Conservation (phyloP, 306 rosid species). For the Lablab purpureus region DNA sequence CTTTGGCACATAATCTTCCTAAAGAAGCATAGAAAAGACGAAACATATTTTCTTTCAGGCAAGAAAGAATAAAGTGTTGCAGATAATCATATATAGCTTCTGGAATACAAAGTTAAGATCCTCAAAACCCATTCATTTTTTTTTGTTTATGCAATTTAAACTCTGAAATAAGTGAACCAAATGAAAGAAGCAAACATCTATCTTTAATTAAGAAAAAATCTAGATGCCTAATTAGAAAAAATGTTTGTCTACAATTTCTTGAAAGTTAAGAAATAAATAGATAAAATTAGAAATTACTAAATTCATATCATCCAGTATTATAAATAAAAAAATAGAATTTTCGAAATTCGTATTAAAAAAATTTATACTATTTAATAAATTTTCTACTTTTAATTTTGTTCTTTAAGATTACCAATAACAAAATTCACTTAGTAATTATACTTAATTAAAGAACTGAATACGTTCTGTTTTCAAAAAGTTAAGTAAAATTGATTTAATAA, state of each 20-base stretch:
- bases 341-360: too few relatives aligned
- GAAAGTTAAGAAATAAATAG: not conserved
- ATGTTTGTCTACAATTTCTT: not conserved
- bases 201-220: not conserved
- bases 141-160: not conserved
- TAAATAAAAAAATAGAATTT: not conserved
- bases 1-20: constrained; percentile 33
- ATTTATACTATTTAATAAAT: too few relatives aligned
- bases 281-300: too few relatives aligned
- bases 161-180: not conserved
- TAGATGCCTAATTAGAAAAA: not conserved
- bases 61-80: constrained; percentile 52
- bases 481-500: not conserved
- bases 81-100: constrained; percentile 15
- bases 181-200: not conserved
- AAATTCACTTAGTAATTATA: not conserved
- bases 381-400: not conserved
- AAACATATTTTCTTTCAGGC: constrained; percentile 40
- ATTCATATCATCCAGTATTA: too few relatives aligned
- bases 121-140: not conserved
- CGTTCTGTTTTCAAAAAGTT: not conserved
- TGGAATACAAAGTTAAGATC: constrained; percentile 14
- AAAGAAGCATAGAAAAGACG: constrained; percentile 14
- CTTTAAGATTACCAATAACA: not conserved
- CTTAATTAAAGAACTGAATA: not conserved